These are phyloP conservation scores for Begonia masoniana DNA, from an alignment of 306 rosid genomes.

Conservation along the genomic window DNA sequence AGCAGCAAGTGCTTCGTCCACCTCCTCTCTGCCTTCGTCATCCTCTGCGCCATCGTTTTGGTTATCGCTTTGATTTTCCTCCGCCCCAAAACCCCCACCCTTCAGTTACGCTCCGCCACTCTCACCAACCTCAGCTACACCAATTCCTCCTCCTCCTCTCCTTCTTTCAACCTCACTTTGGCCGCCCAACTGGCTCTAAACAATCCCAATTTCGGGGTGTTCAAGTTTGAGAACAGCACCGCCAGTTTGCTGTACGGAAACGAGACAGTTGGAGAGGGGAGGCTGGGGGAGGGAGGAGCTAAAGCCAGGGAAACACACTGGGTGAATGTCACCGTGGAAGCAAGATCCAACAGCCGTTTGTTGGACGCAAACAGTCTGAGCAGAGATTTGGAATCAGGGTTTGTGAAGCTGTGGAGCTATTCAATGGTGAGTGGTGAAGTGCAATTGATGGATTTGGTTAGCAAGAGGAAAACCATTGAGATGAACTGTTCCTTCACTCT, in stretches of 20 bases:
- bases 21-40: conserved; percentile 28
- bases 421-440: conserved; percentile 31
- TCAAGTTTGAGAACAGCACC: conserved; percentile 17
- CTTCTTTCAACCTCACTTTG: conserved; percentile 28
- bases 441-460: conserved; percentile 23
- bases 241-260: conserved; percentile 19
- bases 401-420: conserved; percentile 27
- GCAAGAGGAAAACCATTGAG: conserved; percentile 17
- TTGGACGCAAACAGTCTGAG: conserved; percentile 11
- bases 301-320: conserved; percentile 12
- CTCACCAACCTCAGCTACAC: conserved; percentile 8
- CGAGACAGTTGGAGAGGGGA: conserved; percentile 14
- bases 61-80: conserved; percentile 28
- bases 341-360: conserved; percentile 9
- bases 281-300: conserved; percentile 9
- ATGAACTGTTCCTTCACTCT: conserved; percentile 38
- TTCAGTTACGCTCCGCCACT: conserved; percentile 20
- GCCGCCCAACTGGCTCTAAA: conserved; percentile 14
- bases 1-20: conserved; percentile 50
- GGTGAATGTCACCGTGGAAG: conserved; percentile 15
- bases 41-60: conserved; percentile 17
- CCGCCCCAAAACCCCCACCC: conserved; percentile 22
- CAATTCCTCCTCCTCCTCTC: conserved; percentile 7
- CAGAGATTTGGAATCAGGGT: conserved; percentile 18
- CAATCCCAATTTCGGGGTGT: conserved; percentile 43